A percentile compares a stretch with the other conserved stretches of the same genome.
phyloP scores from a whole-genome alignment of 2,329 filamentous ascomycete genomes.

The Sporothrix dimorphospora region DNA sequence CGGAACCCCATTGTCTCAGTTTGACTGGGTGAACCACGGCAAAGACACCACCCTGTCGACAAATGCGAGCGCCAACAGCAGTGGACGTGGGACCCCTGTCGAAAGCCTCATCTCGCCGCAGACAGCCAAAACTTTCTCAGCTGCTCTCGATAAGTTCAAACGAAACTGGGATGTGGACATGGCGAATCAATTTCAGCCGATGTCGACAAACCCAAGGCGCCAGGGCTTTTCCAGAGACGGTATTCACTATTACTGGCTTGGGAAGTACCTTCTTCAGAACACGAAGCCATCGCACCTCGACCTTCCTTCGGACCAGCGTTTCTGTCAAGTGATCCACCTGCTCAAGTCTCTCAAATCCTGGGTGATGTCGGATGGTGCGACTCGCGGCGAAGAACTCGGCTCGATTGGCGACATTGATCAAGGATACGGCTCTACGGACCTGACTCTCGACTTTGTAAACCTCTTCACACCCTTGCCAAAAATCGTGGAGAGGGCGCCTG shows the following conservation, averaged over 20 bases:
- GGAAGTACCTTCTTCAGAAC: constrained; percentile 65
- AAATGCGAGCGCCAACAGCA: constrained; percentile 49
- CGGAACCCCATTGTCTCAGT: constrained; percentile 60
- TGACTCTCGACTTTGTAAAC: constrained; percentile 72
- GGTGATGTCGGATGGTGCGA: constrained; percentile 65
- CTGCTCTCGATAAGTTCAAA: constrained; percentile 73
- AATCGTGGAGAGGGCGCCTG: constrained; percentile 48
- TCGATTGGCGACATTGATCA: constrained; percentile 70
- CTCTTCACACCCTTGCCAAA: constrained; percentile 65
- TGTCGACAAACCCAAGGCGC: constrained; percentile 54
- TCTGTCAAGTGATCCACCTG: constrained; percentile 62
- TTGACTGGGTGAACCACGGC: constrained; percentile 56
- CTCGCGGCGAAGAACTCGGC: constrained; percentile 68
- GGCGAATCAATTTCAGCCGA: constrained; percentile 65
- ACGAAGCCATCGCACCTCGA: constrained; percentile 57
- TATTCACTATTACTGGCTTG: constrained; percentile 74
- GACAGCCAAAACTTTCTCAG: constrained; percentile 52
- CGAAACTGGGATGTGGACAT: constrained; percentile 72
- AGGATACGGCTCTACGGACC: constrained; percentile 64
- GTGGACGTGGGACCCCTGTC: constrained; percentile 52
- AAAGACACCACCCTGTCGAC: constrained; percentile 43
- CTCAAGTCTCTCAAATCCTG: constrained; percentile 63
- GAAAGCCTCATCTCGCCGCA: constrained; percentile 50
- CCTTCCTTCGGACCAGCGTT: constrained; percentile 60
- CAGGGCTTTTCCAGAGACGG: constrained; percentile 73